phyloP scores from a whole-genome alignment of 208 protist species.

The Angomonas deanei region DNA sequence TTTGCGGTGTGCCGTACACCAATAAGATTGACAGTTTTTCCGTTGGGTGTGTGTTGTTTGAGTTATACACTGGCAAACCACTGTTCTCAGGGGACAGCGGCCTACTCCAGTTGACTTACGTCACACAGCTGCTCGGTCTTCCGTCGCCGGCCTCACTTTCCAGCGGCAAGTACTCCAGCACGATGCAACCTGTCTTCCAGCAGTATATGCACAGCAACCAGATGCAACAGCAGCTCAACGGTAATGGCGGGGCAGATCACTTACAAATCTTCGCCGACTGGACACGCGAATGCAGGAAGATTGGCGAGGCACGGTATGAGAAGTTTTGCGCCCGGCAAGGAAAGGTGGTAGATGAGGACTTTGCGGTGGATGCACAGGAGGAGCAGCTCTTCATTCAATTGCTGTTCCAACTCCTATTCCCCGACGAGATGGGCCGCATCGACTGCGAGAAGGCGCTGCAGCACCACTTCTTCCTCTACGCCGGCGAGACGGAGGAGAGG shows the following conservation, averaged over 20 bases:
- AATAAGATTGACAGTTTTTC: slow-evolving; percentile 91
- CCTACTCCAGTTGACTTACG: slow-evolving; percentile 85
- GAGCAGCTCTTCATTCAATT: slow-evolving; percentile 52
- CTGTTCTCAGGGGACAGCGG: slow-evolving; percentile 91
- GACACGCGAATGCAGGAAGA: neutral
- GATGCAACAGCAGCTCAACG: neutral
- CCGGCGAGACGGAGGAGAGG: neutral
- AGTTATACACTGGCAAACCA: slow-evolving; percentile 88
- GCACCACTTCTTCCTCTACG: slow-evolving; percentile 52
- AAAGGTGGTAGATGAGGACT: neutral
- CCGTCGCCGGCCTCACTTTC: slow-evolving; percentile 72
- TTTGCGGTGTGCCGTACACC: slow-evolving; percentile 88
- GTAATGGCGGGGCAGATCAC: too few species aligned
- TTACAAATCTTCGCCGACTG: neutral
- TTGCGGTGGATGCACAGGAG: slow-evolving; percentile 13
- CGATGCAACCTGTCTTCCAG: slow-evolving; percentile 30
- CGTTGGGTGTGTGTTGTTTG: slow-evolving; percentile 89
- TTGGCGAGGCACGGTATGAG: neutral
- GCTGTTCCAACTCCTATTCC: slow-evolving; percentile 59
- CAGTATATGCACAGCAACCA: neutral
- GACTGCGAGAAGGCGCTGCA: slow-evolving; percentile 60
- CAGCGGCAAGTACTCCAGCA: slow-evolving; percentile 25
- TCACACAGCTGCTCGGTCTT: slow-evolving; percentile 86
- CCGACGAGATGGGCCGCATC: slow-evolving; percentile 50
- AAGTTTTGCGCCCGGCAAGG: neutral